Base-by-base conservation (phyloP, 108 stramenopile species). In the Chaetoceros muelleri region DNA sequence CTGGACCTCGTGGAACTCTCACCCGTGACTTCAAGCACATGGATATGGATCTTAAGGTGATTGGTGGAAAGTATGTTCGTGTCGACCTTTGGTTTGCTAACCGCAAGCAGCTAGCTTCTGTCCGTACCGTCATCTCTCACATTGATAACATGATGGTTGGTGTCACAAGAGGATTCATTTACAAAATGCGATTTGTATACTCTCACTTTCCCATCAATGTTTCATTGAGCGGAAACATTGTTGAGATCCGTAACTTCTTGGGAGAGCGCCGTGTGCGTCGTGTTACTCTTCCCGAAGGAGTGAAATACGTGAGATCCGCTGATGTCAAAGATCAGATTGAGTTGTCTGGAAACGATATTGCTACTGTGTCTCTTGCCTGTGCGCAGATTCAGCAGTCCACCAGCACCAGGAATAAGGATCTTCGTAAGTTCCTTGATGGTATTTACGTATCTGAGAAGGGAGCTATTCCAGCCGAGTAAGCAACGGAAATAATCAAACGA, bases 191-290 rank as follows among this genome's bases (percentile, higher is more conserved):
- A 64, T 96, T 98, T 71, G 96, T 96, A 25, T 99, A 99, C 76
- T 85, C 87, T 58, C 99, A 99, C 73, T 99, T 99, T 78, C 99
- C 99, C 78, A 98, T 99, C 95, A 99, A 96, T 64, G 96, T 97
- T 16, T 72, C 84, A 49, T 60, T 94, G 44, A 70, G 60, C 51
- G 91, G 82, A 2, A 63, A 78, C 26, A 78, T 60, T 55, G 91
- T 99, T 59, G 99, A 99, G 70, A 96, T 99, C 66, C 85, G 97
- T 49, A 99, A 99, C 88, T 98, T 99, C 74, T 75, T 98, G 60
- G 99, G 99, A 74, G 96, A 99, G 85, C 95, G 95, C 72, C 85
- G 93, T 51, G 96, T 98, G 16, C 93, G 95, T 40, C 79, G 80
- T 58, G 85, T 98, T 58, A 66, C 76, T 56, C 83, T 98, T 26